A percentile compares a stretch with the other conserved stretches of the same genome.
Evolutionary conservation across 306 rosid species (phyloP).

Genomic region (Citrullus mucosospermus): DNA sequence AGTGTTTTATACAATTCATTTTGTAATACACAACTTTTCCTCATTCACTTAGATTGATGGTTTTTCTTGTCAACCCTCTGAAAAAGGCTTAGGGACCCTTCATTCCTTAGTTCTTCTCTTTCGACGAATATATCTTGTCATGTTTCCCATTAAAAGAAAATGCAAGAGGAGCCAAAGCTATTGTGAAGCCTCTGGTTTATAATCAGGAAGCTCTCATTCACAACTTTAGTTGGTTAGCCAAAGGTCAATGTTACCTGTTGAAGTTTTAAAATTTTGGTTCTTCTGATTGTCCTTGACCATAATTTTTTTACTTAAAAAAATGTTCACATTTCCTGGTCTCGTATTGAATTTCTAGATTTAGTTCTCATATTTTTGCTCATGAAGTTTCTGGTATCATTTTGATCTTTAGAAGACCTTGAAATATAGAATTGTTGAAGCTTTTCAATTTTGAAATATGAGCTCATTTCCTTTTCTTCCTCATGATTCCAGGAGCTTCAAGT

Average conservation of each 20-base stretch:
- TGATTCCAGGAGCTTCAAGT: slow-evolving; percentile 61
- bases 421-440: neutral
- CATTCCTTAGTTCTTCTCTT: too few relatives aligned
- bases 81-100: too few relatives aligned
- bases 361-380: neutral
- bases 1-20: too few relatives aligned
- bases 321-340: neutral
- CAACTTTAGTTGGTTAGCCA: neutral
- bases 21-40: too few relatives aligned
- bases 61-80: too few relatives aligned
- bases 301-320: neutral
- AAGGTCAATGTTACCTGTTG: neutral
- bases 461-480: neutral
- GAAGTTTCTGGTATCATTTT: neutral
- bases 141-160: too few relatives aligned
- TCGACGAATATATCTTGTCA: too few relatives aligned
- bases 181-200: neutral
- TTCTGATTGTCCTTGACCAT: neutral
- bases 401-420: neutral
- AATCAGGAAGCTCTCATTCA: neutral
- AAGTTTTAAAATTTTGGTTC: neutral
- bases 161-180: neutral
- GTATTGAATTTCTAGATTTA: neutral
- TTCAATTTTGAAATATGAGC: neutral
- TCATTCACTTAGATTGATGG: too few relatives aligned